Percentiles rank a stretch among this genome's conserved stretches.
Conservation (phyloP, 2,329 filamentous ascomycete species). For the Verticillium tricorpus region DNA sequence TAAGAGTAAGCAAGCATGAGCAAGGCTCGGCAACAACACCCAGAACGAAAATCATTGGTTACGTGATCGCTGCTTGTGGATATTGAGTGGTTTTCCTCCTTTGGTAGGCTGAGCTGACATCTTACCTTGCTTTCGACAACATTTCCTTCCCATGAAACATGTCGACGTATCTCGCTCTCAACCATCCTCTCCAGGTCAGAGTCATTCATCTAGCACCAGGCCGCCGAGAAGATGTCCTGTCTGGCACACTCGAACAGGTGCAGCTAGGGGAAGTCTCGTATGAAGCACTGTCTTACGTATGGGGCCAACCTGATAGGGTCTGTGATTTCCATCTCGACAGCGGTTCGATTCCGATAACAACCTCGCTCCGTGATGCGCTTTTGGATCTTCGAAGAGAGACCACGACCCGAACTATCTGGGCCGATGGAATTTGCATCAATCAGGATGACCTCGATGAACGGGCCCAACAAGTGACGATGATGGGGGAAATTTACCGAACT, state of each 20-base stretch:
- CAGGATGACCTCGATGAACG: conserved; percentile 2
- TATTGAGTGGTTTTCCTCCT: background rate
- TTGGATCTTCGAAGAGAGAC: conserved; percentile 1
- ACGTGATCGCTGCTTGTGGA: background rate
- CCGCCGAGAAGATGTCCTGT: background rate
- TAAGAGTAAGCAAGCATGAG: too few relatives aligned
- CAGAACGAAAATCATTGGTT: background rate
- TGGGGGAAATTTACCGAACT: conserved; percentile 2
- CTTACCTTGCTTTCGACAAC: too few relatives aligned
- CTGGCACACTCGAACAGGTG: background rate
- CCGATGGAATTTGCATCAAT: conserved; percentile 5
- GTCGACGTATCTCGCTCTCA: background rate
- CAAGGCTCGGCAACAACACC: too few relatives aligned
- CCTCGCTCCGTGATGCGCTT: conserved; percentile 1
- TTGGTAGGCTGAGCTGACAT: background rate
- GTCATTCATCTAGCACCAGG: background rate
- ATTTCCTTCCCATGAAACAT: background rate
- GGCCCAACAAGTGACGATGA: conserved; percentile 1
- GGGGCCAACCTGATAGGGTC: conserved; percentile 8
- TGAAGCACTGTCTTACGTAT: conserved; percentile 17
- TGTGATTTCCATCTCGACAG: background rate
- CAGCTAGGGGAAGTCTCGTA: background rate
- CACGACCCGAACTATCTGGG: background rate
- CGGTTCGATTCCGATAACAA: background rate
- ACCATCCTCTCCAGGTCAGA: background rate